Percentiles rank a stretch among this genome's conserved stretches.
phyloP scores from a whole-genome alignment of 208 protist species.

The Acanthamoeba castellanii region DNA sequence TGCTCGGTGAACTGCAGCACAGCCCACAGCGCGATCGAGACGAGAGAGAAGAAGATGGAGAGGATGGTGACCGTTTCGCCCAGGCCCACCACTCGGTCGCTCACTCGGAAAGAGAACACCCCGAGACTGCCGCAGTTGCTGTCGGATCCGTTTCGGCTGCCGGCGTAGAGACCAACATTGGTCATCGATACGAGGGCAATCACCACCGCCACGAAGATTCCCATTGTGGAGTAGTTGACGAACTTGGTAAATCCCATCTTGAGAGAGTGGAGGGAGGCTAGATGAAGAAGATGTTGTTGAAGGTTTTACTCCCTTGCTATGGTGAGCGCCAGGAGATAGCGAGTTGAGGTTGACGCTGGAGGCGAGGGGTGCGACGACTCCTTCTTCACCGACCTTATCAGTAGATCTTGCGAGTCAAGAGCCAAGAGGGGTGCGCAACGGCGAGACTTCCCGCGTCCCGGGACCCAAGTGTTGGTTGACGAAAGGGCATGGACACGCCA shows the following conservation, averaged over 20 bases:
- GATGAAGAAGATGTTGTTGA: not conserved
- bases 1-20: not conserved
- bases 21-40: not conserved
- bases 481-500: too few relatives aligned
- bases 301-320: not conserved
- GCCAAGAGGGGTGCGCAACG: too few relatives aligned
- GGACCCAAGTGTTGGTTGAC: too few relatives aligned
- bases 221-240: slow-evolving; percentile 30
- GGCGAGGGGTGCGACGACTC: too few relatives aligned
- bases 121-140: not conserved
- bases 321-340: not conserved
- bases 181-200: not conserved
- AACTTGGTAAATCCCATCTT: slow-evolving; percentile 11
- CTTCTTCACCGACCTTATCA: too few relatives aligned
- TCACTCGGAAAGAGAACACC: not conserved
- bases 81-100: not conserved
- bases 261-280: not conserved
- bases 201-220: not conserved
- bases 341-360: too few relatives aligned
- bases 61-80: slow-evolving; percentile 39
- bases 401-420: too few relatives aligned
- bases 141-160: slow-evolving; percentile 21
- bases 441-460: too few relatives aligned
- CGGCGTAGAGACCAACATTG: slow-evolving; percentile 26
- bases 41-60: not conserved